phyloP scores from a whole-genome alignment of 306 rosid species.

The Prunus mira region DNA sequence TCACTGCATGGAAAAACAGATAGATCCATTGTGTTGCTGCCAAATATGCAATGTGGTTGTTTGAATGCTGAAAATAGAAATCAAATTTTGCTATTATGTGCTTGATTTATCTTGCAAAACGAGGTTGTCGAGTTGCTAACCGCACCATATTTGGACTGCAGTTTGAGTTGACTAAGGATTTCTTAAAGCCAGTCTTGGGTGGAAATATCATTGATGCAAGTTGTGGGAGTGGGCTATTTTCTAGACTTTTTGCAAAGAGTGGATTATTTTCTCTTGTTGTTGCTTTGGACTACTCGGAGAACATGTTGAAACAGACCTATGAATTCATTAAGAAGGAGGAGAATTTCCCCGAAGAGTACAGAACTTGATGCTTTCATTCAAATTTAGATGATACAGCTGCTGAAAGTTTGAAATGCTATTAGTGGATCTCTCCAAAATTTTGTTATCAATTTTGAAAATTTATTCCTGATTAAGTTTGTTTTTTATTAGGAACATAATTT shows the following conservation, averaged over 20 bases:
- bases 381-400: constrained; percentile 12
- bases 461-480: constrained; percentile 18
- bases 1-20: not conserved
- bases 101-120: not conserved
- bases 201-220: constrained; percentile 92
- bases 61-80: not conserved
- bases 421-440: not conserved
- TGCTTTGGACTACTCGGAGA: constrained; percentile 93
- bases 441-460: constrained; percentile 11
- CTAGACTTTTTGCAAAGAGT: constrained; percentile 86
- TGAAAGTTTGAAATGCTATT: not conserved
- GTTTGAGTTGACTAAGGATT: constrained; percentile 73
- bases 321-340: constrained; percentile 78
- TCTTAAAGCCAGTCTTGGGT: constrained; percentile 67
- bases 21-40: not conserved
- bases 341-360: constrained; percentile 75
- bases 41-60: not conserved
- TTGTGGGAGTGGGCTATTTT: constrained; percentile 90
- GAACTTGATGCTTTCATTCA: constrained; percentile 15
- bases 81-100: not conserved
- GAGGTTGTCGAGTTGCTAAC: constrained; percentile 13
- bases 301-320: constrained; percentile 80
- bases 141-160: constrained; percentile 40
- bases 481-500: constrained; percentile 50
- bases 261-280: constrained; percentile 73